These are phyloP conservation scores for Gossypium davidsonii DNA, from an alignment of 441 rosid species.

Conservation along the genomic window DNA sequence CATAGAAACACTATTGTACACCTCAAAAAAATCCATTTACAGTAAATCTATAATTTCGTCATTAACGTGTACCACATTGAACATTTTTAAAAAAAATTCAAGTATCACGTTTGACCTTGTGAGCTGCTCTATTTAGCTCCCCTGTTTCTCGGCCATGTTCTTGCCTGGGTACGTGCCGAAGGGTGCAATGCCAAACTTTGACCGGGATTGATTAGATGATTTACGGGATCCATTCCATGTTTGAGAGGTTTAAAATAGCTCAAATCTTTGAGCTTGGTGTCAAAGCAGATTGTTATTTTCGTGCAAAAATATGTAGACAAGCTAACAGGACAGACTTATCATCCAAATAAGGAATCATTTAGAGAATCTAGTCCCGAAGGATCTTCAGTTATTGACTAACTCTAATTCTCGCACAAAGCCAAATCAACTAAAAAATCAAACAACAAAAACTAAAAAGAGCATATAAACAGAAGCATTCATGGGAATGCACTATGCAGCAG, in stretches of 20 bases:
- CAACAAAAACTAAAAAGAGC: not conserved
- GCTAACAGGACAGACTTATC: not conserved
- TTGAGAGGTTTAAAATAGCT: not conserved
- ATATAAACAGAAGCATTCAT: not conserved
- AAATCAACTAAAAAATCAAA: not conserved
- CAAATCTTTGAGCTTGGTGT: not conserved
- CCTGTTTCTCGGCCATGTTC: no score
- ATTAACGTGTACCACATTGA: not conserved
- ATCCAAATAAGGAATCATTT: not conserved
- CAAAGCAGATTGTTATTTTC: not conserved
- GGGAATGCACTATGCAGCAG: not conserved
- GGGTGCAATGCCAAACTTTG: not conserved
- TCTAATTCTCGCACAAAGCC: not conserved
- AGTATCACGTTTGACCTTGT: not conserved
- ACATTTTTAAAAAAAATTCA: not conserved
- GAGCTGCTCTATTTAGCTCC: no score
- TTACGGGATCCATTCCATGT: not conserved
- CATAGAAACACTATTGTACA: not conserved
- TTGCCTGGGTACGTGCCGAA: not conserved
- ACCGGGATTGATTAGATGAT: not conserved
- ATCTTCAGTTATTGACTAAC: not conserved
- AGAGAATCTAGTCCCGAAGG: not conserved
- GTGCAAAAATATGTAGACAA: not conserved
- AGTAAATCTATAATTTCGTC: not conserved
- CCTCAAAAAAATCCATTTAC: not conserved